A percentile compares a stretch with the other conserved stretches of the same genome.
phyloP scores from a whole-genome alignment of 2,329 filamentous ascomycete genomes.

The Zymoseptoria tritici region DNA sequence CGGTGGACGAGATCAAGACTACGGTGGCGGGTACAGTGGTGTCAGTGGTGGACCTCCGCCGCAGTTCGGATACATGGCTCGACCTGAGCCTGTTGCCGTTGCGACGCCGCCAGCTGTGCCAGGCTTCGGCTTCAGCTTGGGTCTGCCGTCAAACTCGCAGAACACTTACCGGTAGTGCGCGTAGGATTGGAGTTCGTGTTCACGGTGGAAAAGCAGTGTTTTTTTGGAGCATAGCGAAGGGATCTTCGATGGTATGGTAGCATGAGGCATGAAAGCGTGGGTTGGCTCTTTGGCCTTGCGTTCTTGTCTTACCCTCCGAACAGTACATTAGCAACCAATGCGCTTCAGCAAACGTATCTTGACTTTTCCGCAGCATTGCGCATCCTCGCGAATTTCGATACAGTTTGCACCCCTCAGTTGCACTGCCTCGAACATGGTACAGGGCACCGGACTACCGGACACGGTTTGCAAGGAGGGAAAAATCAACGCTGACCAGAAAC shows the following conservation, averaged over 20 bases:
- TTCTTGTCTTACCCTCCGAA: neutral
- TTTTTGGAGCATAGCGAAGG: neutral
- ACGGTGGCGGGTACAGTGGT: constrained; percentile 18
- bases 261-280: neutral
- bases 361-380: neutral
- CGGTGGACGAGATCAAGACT: constrained; percentile 17
- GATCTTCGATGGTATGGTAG: neutral
- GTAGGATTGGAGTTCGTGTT: neutral
- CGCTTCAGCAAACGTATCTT: neutral
- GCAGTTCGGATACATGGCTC: constrained; percentile 19
- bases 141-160: constrained; percentile 7
- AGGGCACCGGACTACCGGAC: no score
- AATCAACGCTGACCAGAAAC: no score
- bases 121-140: constrained; percentile 32
- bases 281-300: neutral
- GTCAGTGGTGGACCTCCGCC: constrained; percentile 12
- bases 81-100: constrained; percentile 33
- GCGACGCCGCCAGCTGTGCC: constrained; percentile 35
- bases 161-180: constrained; percentile 8
- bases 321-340: no score
- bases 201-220: neutral
- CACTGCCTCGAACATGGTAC: no score
- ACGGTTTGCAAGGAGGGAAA: no score
- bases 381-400: no score
- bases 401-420: no score